Evolutionary conservation across 2,329 filamentous ascomycete genomes (phyloP).

Genomic region (Alternaria burnsii): DNA sequence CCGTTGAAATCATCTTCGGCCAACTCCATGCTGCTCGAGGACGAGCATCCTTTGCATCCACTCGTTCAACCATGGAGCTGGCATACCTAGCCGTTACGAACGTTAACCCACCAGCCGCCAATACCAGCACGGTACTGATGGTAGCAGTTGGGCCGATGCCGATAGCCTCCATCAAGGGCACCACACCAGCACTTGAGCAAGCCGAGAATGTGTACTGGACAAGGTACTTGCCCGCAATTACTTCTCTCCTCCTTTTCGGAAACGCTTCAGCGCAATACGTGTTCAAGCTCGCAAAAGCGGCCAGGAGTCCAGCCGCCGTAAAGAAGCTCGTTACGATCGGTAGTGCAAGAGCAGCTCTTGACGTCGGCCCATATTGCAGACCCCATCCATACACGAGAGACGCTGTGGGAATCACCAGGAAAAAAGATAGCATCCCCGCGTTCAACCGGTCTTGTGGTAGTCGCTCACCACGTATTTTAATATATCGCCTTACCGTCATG

Average conservation of each 20-base stretch:
- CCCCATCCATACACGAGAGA: neutral
- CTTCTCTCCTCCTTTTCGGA: neutral
- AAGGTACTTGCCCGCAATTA: neutral
- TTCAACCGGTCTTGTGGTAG: neutral
- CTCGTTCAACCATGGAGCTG: neutral
- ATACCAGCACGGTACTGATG: neutral
- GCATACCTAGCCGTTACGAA: neutral
- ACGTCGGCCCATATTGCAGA: neutral
- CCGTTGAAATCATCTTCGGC: neutral
- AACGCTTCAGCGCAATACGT: neutral
- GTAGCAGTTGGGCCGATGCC: neutral
- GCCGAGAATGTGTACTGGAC: neutral
- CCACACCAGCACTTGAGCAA: neutral
- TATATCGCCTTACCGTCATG: neutral
- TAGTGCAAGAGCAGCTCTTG: neutral
- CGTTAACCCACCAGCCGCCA: neutral
- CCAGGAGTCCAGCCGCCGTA: neutral
- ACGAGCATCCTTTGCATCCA: neutral
- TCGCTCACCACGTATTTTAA: neutral
- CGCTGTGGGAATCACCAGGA: neutral
- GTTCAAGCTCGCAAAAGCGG: neutral
- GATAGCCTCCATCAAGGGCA: neutral
- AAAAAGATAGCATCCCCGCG: neutral
- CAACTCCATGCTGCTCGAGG: neutral
- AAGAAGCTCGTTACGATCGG: neutral